Percentiles rank a stretch among this genome's conserved stretches.
These are phyloP conservation scores for Isoetes engelmannii DNA, from an alignment of 83 land plant genomes.

Conservation along the genomic window DNA sequence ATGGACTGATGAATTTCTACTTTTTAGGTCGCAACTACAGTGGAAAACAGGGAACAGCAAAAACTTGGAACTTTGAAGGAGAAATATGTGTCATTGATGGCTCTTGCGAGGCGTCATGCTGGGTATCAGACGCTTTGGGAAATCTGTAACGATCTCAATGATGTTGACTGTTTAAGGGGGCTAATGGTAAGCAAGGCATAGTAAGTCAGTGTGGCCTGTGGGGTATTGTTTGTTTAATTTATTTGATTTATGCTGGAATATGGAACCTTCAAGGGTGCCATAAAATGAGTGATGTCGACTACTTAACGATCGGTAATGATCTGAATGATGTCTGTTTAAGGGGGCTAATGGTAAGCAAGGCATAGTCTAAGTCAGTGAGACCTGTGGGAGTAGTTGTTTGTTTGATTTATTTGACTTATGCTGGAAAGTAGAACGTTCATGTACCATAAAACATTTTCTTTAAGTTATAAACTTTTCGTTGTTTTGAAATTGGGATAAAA, in stretches of 20 bases:
- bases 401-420: too few species aligned
- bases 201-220: too few species aligned
- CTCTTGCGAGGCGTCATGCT: slow-evolving; percentile 76
- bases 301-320: slow-evolving; percentile 76
- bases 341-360: slow-evolving; percentile 30
- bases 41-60: slow-evolving; percentile 30
- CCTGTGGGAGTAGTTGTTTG: too few species aligned
- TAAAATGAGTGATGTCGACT: too few species aligned
- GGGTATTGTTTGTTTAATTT: too few species aligned
- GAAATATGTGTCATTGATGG: slow-evolving; percentile 43
- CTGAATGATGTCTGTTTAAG: slow-evolving; percentile 67
- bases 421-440: too few species aligned
- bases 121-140: slow-evolving; percentile 74
- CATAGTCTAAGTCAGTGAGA: too few species aligned
- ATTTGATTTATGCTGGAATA: too few species aligned
- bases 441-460: too few species aligned
- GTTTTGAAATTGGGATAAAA: too few species aligned
- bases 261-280: too few species aligned
- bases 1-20: not conserved
- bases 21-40: slow-evolving; percentile 37
- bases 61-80: slow-evolving; percentile 37
- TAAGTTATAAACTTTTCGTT: too few species aligned
- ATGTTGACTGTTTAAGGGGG: slow-evolving; percentile 51
- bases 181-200: slow-evolving; percentile 92
- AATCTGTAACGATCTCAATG: slow-evolving; percentile 73